Base-by-base conservation (phyloP, 495 filamentous ascomycete genomes). In the Annulohypoxylon stygium region DNA sequence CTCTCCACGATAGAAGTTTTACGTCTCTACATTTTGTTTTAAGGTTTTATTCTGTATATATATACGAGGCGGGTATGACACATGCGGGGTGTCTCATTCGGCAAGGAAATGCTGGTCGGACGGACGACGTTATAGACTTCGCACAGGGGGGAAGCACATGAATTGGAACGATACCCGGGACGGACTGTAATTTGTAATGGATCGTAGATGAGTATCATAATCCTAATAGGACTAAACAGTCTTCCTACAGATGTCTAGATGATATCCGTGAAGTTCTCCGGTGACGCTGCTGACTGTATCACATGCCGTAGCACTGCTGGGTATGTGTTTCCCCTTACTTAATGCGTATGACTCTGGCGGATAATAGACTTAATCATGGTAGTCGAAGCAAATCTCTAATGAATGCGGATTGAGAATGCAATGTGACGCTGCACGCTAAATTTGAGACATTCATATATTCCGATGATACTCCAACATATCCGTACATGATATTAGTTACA, bases 121-220 rank as follows among this genome's bases (percentile, higher is more conserved):
- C 41, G 61, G 66, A 50, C 41, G 59, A 58, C 30, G 62, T 57
- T 67, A 65, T 70, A 67, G 66, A 74, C 68, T 62, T 67, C 23
- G 20, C 41, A 58, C 41, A 58, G 48, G 36, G 41, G 30, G 64
- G 43, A 23, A 30, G 10, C 62, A 71, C 50, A 47, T 71, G 73
- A 68, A 63, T 75, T 75, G 63, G 71, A 67, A 75, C 70, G 73
- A 75, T 75, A 75, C 73, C 73, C 73, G 64, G 73, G 50, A 67
- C 39, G 68, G 59, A 51, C 47, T 68, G 59, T 75, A 75, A 75
- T 75, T 67, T 70, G 25, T 74, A 74, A 74, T 74, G 67, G 55
- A 51, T 50, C 45, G 10, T 47, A 47, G 30, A 65, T 47, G 55
- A 70, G 58, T 34, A 62, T 60, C 23, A 36, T 66, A 67, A 70